Percentiles rank a stretch among this genome's conserved stretches.
Evolutionary conservation across 2,329 filamentous ascomycete species (phyloP).

Genomic region (Exophiala bonariae): DNA sequence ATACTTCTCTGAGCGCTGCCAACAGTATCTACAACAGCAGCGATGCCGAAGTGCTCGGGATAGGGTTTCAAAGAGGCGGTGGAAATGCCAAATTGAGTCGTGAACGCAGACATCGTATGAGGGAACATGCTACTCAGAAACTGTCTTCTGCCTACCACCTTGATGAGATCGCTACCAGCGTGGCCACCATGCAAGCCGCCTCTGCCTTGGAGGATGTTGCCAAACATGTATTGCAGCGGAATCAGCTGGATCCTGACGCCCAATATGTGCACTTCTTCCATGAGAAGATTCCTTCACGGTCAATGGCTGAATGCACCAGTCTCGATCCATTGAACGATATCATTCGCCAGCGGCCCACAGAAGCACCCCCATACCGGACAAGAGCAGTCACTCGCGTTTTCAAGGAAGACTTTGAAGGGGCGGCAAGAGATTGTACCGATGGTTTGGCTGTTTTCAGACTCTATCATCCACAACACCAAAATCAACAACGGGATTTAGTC

Average conservation of each 20-base stretch:
- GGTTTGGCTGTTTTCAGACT: conserved; percentile 60
- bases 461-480: conserved; percentile 53
- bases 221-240: conserved; percentile 68
- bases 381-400: conserved; percentile 73
- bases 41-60: conserved; percentile 54
- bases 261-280: conserved; percentile 93
- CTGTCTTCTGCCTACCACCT: conserved; percentile 74
- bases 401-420: conserved; percentile 71
- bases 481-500: conserved; percentile 54
- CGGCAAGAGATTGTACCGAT: conserved; percentile 67
- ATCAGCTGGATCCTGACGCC: conserved; percentile 67
- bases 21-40: conserved; percentile 51
- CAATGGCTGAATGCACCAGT: conserved; percentile 71
- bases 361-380: conserved; percentile 69
- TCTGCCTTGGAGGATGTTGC: conserved; percentile 77
- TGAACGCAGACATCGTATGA: conserved; percentile 75
- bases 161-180: conserved; percentile 80
- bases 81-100: conserved; percentile 68
- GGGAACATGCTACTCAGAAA: conserved; percentile 77
- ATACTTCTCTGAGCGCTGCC: conserved; percentile 53
- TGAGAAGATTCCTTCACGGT: conserved; percentile 78
- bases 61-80: conserved; percentile 56
- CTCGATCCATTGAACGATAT: conserved; percentile 67
- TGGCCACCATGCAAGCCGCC: conserved; percentile 79
- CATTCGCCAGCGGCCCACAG: conserved; percentile 62